A percentile compares a stretch with the other conserved stretches of the same genome.
Conservation (phyloP, 2,329 filamentous ascomycete genomes). For the Penicillium sp. region DNA sequence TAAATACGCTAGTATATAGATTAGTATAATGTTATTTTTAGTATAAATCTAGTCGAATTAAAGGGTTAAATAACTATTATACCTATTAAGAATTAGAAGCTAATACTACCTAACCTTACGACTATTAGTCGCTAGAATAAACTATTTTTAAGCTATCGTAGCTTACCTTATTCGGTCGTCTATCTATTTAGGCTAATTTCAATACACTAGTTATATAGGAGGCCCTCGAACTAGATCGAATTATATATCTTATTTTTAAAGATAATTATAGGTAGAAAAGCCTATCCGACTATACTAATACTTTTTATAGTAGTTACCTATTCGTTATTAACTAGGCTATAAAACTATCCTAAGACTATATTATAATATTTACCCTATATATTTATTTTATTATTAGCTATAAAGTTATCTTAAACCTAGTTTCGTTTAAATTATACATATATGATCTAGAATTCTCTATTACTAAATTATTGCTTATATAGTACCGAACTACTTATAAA, state of each 20-base stretch:
- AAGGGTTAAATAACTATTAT: constrained; percentile 2
- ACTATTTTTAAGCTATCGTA: not conserved
- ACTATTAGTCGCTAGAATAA: not conserved
- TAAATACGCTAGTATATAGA: too few species aligned
- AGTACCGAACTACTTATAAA: too few species aligned
- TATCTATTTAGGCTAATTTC: not conserved
- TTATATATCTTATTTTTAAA: not conserved
- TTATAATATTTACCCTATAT: not conserved
- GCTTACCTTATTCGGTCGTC: not conserved
- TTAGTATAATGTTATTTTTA: constrained; percentile 1
- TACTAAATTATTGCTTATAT: too few species aligned
- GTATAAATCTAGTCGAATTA: constrained; percentile 1
- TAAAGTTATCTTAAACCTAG: not conserved
- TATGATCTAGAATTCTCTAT: not conserved
- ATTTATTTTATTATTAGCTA: not conserved
- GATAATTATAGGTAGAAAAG: not conserved
- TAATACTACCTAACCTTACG: not conserved
- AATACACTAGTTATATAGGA: not conserved
- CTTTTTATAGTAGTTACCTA: not conserved
- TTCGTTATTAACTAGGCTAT: not conserved
- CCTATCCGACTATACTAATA: not conserved
- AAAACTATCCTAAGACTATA: not conserved
- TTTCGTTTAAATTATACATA: not conserved
- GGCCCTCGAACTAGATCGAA: not conserved
- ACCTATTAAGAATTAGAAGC: not conserved